Conservation (phyloP, 1,284 basidiomycete species). For the Cryptococcus sp. region DNA sequence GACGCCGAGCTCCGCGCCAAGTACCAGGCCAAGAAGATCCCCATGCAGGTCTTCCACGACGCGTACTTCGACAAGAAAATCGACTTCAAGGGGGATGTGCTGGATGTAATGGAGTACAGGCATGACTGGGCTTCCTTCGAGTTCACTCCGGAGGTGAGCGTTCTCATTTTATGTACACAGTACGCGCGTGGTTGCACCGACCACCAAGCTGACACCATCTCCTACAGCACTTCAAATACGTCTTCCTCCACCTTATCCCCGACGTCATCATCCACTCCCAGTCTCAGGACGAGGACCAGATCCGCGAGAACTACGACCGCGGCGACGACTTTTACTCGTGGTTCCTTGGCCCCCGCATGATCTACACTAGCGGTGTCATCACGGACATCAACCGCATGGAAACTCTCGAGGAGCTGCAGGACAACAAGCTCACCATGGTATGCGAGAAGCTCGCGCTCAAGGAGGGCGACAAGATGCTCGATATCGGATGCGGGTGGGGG, state of each 20-base stretch:
- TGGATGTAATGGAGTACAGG: slow-evolving; percentile 89
- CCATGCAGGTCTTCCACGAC: slow-evolving; percentile 97
- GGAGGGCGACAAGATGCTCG: slow-evolving; percentile 74
- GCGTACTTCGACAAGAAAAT: slow-evolving; percentile 96
- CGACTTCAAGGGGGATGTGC: slow-evolving; percentile 94
- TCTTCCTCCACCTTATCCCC: slow-evolving; percentile 81
- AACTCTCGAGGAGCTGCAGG: slow-evolving; percentile 92
- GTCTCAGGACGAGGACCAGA: slow-evolving; percentile 90
- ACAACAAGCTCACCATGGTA: slow-evolving; percentile 94
- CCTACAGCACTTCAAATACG: slow-evolving; percentile 83
- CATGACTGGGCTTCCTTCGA: slow-evolving; percentile 94
- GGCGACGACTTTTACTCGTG: slow-evolving; percentile 93
- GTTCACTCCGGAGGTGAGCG: slow-evolving; percentile 48
- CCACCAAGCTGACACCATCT: neutral
- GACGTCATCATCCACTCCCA: slow-evolving; percentile 90
- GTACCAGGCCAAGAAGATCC: slow-evolving; percentile 78
- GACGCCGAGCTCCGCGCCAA: slow-evolving; percentile 80
- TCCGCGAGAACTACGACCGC: slow-evolving; percentile 95
- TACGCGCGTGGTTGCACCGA: too few species aligned
- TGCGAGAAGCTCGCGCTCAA: slow-evolving; percentile 92
- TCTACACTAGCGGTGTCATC: slow-evolving; percentile 94
- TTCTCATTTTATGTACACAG: neutral
- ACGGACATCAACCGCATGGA: slow-evolving; percentile 70
- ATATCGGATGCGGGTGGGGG: slow-evolving; percentile 97
- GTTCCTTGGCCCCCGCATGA: slow-evolving; percentile 55